phyloP scores from a whole-genome alignment of 257 asterid species.

The Haberlea rhodopensis region DNA sequence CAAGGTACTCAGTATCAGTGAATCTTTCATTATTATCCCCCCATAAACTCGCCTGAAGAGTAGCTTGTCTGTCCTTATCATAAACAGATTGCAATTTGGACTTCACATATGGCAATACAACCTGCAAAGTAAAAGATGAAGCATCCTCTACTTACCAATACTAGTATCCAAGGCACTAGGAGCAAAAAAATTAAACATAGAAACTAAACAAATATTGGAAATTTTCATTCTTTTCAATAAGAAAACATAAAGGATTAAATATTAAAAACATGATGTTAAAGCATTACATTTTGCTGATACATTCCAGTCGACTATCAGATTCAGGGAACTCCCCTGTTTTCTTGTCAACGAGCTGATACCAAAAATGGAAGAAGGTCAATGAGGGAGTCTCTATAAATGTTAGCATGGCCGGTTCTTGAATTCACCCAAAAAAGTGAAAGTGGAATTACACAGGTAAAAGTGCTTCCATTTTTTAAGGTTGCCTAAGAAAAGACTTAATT shows the following conservation, averaged over 20 bases:
- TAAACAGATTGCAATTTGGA: conserved; percentile 78
- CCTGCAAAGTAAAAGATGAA: conserved; percentile 46
- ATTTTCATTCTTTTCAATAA: too few species aligned
- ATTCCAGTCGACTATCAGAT: neutral
- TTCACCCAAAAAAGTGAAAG: neutral
- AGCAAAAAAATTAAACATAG: conserved; percentile 1
- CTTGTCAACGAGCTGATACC: neutral
- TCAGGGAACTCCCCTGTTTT: neutral
- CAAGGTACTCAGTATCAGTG: conserved; percentile 44
- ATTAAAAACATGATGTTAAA: too few species aligned
- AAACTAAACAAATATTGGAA: neutral
- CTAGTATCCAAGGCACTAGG: conserved; percentile 19
- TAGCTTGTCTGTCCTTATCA: conserved; percentile 89
- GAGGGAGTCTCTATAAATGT: neutral
- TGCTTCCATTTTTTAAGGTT: neutral
- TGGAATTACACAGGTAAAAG: neutral
- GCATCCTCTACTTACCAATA: conserved; percentile 19
- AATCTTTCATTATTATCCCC: conserved; percentile 73
- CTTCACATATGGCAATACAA: conserved; percentile 78
- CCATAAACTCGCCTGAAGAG: conserved; percentile 95
- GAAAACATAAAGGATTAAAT: too few species aligned
- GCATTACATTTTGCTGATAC: too few species aligned
- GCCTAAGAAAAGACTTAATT: neutral
- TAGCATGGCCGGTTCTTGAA: neutral
- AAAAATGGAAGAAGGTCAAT: neutral